These are phyloP conservation scores for Pythium rhizo-oryzae DNA, from an alignment of 352 stramenopile species.

Conservation along the genomic window DNA sequence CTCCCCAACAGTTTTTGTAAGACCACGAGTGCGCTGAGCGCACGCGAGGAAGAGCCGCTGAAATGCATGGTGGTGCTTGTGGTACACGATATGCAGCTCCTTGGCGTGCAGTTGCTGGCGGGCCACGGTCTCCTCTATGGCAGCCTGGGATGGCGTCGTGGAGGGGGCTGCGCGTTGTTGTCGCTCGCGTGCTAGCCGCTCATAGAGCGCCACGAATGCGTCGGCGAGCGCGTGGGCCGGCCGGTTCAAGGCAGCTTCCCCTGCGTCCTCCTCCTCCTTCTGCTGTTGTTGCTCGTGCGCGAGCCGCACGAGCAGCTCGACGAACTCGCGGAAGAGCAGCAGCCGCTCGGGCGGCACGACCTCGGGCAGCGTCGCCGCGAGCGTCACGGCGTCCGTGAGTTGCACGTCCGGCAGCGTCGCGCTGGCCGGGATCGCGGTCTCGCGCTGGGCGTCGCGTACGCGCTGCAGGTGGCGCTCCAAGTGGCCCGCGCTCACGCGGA, in stretches of 20 bases:
- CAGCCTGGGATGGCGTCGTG: too few species aligned
- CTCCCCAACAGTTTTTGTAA: neutral
- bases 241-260: neutral
- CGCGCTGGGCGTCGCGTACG: slow-evolving; percentile 43
- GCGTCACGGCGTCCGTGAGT: slow-evolving; percentile 14
- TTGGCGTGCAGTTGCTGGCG: slow-evolving; percentile 42
- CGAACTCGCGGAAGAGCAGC: slow-evolving; percentile 64
- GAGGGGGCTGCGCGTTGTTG: slow-evolving; percentile 15
- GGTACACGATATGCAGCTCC: slow-evolving; percentile 42
- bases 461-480: slow-evolving; percentile 42
- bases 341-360: slow-evolving; percentile 32
- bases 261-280: neutral
- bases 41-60: slow-evolving; percentile 39
- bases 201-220: slow-evolving; percentile 47
- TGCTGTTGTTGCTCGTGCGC: slow-evolving; percentile 35
- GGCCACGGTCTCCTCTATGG: slow-evolving; percentile 24
- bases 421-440: slow-evolving; percentile 14
- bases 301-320: slow-evolving; percentile 66
- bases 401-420: neutral
- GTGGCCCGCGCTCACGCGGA: slow-evolving; percentile 43
- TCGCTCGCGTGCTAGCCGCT: slow-evolving; percentile 40
- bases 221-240: slow-evolving; percentile 32
- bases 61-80: slow-evolving; percentile 43
- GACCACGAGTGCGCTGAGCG: neutral
- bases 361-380: slow-evolving; percentile 17